Percentiles rank a stretch among this genome's conserved stretches.
phyloP scores from a whole-genome alignment of 2,329 filamentous ascomycete species.

The Diaporthe ampelina region DNA sequence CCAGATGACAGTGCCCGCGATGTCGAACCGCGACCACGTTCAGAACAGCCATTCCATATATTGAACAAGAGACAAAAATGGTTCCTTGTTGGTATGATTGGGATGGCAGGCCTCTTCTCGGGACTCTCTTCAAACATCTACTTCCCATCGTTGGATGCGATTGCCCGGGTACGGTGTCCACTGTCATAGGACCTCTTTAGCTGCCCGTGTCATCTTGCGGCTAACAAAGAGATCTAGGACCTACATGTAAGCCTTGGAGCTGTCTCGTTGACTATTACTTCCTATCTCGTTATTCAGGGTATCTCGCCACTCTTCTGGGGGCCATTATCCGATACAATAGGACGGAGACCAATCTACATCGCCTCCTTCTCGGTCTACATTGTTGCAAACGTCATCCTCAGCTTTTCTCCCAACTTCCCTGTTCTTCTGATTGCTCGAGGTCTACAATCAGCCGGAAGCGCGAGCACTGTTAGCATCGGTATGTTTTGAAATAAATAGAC shows the following conservation, averaged over 20 bases:
- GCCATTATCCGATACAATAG: constrained; percentile 61
- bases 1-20: background rate
- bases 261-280: constrained; percentile 56
- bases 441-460: constrained; percentile 62
- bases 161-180: constrained; percentile 49
- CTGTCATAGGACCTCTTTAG: no score
- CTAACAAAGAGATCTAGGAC: constrained; percentile 42
- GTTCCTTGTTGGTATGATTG: constrained; percentile 62
- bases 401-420: constrained; percentile 57
- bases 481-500: constrained; percentile 30
- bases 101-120: constrained; percentile 65
- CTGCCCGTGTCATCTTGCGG: background rate
- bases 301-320: constrained; percentile 64
- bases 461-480: constrained; percentile 63
- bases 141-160: constrained; percentile 58
- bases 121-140: constrained; percentile 67
- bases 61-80: constrained; percentile 57
- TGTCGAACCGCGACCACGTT: background rate
- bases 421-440: constrained; percentile 60
- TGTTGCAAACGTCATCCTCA: constrained; percentile 60
- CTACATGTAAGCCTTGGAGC: constrained; percentile 48
- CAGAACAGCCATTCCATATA: constrained; percentile 49
- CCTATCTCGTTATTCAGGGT: constrained; percentile 66
- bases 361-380: constrained; percentile 63
- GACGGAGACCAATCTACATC: constrained; percentile 60